phyloP scores from a whole-genome alignment of 1,284 basidiomycete species.

The Ganoderma sp. region DNA sequence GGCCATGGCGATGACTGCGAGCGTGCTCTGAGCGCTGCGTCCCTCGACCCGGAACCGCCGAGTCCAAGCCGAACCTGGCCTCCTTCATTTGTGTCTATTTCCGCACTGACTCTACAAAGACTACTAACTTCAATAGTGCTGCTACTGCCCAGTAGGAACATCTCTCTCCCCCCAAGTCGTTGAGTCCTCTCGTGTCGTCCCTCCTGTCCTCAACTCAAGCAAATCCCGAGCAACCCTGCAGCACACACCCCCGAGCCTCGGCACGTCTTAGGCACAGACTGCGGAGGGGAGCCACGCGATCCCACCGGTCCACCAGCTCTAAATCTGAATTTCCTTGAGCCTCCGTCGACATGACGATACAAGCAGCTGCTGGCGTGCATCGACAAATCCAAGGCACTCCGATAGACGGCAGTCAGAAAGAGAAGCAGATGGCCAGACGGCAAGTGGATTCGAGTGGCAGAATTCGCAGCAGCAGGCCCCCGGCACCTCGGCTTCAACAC shows the following conservation, averaged over 20 bases:
- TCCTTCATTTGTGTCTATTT: neutral
- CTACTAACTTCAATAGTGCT: neutral
- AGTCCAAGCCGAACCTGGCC: neutral
- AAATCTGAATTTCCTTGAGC: neutral
- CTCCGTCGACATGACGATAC: slow-evolving; percentile 21
- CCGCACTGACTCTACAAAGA: neutral
- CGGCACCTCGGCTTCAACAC: neutral
- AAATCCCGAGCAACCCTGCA: neutral
- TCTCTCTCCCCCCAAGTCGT: neutral
- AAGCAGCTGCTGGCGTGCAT: neutral
- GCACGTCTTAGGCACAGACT: slow-evolving; percentile 1
- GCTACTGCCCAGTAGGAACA: neutral
- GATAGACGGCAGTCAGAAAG: neutral
- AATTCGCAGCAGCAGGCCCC: neutral
- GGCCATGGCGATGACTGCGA: slow-evolving; percentile 10
- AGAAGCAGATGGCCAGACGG: slow-evolving; percentile 5
- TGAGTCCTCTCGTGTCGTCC: neutral
- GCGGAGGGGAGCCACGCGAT: neutral
- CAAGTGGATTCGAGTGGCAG: slow-evolving; percentile 1
- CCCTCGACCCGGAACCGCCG: neutral
- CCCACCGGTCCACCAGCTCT: neutral
- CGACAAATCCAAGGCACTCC: neutral
- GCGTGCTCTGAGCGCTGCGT: neutral
- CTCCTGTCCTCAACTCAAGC: neutral
- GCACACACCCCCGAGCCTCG: neutral